Evolutionary conservation across 2,329 filamentous ascomycete species (phyloP).

Genomic region (Phialocephala subalpina): DNA sequence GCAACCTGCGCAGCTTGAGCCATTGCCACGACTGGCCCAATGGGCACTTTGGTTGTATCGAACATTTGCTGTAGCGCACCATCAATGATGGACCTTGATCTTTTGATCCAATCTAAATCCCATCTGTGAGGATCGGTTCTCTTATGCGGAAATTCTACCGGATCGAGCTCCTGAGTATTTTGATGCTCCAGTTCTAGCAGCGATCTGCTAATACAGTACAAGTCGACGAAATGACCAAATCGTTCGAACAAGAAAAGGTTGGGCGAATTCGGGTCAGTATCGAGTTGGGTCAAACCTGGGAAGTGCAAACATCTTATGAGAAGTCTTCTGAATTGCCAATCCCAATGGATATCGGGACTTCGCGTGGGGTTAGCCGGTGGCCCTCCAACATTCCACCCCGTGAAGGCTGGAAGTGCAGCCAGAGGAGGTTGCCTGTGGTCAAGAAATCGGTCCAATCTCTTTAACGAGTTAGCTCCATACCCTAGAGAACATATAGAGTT

Average conservation of each 20-base stretch:
- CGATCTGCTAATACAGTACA: background rate
- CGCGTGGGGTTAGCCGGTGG: background rate
- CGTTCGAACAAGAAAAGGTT: background rate
- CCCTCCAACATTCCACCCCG: background rate
- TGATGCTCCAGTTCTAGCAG: constrained; percentile 5
- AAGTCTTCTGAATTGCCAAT: constrained; percentile 1
- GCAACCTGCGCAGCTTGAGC: constrained; percentile 16
- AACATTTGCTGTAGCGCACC: background rate
- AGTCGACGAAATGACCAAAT: background rate
- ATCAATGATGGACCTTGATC: constrained; percentile 8
- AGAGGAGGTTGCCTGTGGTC: background rate
- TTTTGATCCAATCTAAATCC: constrained; percentile 2
- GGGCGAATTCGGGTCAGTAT: background rate
- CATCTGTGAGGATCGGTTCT: background rate
- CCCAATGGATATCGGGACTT: background rate
- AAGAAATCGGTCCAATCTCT: background rate
- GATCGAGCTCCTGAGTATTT: background rate
- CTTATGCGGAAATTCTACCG: background rate
- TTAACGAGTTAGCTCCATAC: constrained; percentile 1
- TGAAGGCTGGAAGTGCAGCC: background rate
- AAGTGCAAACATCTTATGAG: constrained; percentile 7
- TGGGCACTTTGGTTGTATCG: background rate
- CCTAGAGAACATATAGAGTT: background rate
- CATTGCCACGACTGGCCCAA: background rate
- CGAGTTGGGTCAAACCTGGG: background rate